Evolutionary conservation across 2,329 filamentous ascomycete species (phyloP), one percentile per base, ranked within the genome.

Genomic region (Thermothelomyces thermophilus): DNA sequence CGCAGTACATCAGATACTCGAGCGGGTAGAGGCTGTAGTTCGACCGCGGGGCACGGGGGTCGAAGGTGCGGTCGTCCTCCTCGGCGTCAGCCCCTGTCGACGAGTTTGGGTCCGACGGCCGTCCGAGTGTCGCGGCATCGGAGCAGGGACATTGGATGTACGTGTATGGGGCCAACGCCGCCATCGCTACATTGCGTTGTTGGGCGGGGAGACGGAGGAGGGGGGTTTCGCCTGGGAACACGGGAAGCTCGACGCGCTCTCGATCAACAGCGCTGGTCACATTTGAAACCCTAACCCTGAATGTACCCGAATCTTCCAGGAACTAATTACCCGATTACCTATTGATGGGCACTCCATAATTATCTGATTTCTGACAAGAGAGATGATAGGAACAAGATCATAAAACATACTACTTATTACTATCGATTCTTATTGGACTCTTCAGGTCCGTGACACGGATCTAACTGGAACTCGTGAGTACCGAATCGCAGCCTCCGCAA

Each of bases 1-100:
- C 91, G 73, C 93, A 98, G 72, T 95, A 98, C 35, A 97, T 78
- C 22, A 98, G 79, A 64, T 96, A 84, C 63, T 97, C 91, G 39
- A 96, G 82, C 1, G 93, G 91, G 64, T 91, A 96, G 28, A 98
- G 75, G 58, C 89, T 90, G 73, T 89, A 97, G 66, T 90, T 93
- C 51, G 93, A 87, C 33, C 90, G 84, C 14, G 87, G 80, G 53
- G 84, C 83, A 60, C 86, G 83, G 2, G 93, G 90, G 64, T 98
- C 87, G 67, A 98, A 95, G 3, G 87, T 85, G 54, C 78, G 76
- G 51, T 88, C 87, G 57, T 89, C 85, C 52, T 87, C 83, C 44
- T 88, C 83, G 24, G 78, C 71, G 3, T 64, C 68, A 35, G 53
- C 45, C n/a, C 42, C 42, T 9, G 52, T 50, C 16, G 51, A 56